These are phyloP conservation scores for Spizellomyces punctatus DNA, from an alignment of 192 early-diverging fungal genomes.

Conservation along the genomic window DNA sequence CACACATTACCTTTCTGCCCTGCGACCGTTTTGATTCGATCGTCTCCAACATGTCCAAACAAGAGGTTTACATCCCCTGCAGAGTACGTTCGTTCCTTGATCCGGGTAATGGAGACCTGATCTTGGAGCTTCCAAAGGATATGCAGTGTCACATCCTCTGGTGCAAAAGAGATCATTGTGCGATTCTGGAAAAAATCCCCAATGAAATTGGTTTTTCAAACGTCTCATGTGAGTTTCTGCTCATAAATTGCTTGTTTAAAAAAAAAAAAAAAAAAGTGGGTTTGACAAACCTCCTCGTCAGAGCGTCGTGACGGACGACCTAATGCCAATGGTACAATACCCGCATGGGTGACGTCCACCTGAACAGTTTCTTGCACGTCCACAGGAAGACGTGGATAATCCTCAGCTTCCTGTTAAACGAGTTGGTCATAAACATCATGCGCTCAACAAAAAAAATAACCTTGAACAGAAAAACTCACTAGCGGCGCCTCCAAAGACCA, in stretches of 20 bases:
- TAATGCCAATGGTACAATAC: conserved; percentile 2
- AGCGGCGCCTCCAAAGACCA: conserved; percentile 16
- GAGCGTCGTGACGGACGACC: not conserved
- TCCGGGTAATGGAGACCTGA: conserved; percentile 1
- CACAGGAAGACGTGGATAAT: not conserved
- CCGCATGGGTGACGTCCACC: not conserved
- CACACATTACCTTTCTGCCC: no score
- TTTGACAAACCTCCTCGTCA: not conserved
- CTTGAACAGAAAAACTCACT: no score
- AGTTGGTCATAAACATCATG: no score
- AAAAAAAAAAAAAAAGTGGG: not conserved
- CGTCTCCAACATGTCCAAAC: not conserved
- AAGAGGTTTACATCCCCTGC: not conserved
- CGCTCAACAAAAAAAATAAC: no score
- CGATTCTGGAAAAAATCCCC: not conserved
- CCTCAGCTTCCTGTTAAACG: not conserved
- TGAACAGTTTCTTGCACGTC: not conserved
- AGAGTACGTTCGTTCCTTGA: conserved; percentile 10
- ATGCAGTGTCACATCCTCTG: not conserved
- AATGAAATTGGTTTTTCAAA: no score
- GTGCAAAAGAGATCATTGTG: conserved; percentile 15
- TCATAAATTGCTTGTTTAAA: not conserved
- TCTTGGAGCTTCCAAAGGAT: conserved; percentile 6
- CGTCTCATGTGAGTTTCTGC: not conserved
- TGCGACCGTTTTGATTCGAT: no score